phyloP scores from a whole-genome alignment of 805 yeast genomes.

The Wickerhamomyces sydowiorum region DNA sequence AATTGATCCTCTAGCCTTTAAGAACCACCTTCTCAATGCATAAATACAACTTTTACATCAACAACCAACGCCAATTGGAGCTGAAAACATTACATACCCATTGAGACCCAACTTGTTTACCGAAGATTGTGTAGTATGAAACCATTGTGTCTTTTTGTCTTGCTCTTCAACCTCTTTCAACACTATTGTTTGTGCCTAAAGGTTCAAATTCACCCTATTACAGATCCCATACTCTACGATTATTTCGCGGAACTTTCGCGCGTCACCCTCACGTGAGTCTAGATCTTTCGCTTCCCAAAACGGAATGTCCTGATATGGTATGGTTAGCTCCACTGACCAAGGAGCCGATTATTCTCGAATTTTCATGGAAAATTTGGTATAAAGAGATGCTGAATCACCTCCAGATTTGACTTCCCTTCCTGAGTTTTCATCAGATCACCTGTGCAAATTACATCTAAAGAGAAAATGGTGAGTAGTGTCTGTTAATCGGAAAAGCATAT shows the following conservation, averaged over 20 bases:
- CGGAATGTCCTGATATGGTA: too few species aligned
- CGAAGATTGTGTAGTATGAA: constrained; percentile 22
- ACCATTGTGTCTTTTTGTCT: constrained; percentile 15
- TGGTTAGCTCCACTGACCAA: too few species aligned
- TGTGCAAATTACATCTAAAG: too few species aligned
- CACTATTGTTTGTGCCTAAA: neutral
- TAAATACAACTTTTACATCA: constrained; percentile 1
- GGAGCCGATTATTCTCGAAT: constrained; percentile 1
- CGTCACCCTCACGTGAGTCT: neutral
- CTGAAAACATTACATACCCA: constrained; percentile 15
- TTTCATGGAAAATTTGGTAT: neutral
- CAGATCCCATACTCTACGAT: too few species aligned
- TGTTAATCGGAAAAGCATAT: too few species aligned
- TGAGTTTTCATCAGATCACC: neutral
- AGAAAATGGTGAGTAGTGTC: neutral
- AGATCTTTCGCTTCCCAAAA: too few species aligned
- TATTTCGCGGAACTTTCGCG: neutral
- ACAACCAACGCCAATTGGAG: neutral
- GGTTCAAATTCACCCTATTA: neutral
- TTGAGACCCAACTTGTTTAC: constrained; percentile 24
- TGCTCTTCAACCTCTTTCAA: neutral
- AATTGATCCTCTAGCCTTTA: neutral
- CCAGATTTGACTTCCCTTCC: neutral
- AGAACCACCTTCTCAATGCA: too few species aligned
- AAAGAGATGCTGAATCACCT: neutral